phyloP scores from a whole-genome alignment of 164 flowering plant species.

The Vitis vinifera region ASM3070453v1 NC_081818.1:28282501-28283000 shows the following conservation, averaged over 20 bases:
- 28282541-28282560: conserved; percentile 52
- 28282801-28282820: conserved; percentile 50
- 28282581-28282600: conserved; percentile 38
- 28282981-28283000: conserved; percentile 41
- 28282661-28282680: conserved; percentile 62
- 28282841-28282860: conserved; percentile 47
- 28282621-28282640: conserved; percentile 47
- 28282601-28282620: conserved; percentile 25
- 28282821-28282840: conserved; percentile 46
- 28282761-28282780: conserved; percentile 27
- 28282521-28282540: conserved; percentile 25
- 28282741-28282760: conserved; percentile 44
- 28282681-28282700: conserved; percentile 41
- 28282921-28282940: conserved; percentile 48
- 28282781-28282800: conserved; percentile 49
- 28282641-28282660: conserved; percentile 53
- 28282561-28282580: conserved; percentile 50
- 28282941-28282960: conserved; percentile 64
- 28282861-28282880: conserved; percentile 50
- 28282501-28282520: conserved; percentile 4
- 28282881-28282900: conserved; percentile 49
- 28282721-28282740: conserved; percentile 18
- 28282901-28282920: conserved; percentile 51
- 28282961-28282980: conserved; percentile 58
- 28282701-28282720: conserved; percentile 39